Evolutionary conservation across 2,329 filamentous ascomycete species (phyloP).

Genomic region (Pestalotiopsis sp.): DNA sequence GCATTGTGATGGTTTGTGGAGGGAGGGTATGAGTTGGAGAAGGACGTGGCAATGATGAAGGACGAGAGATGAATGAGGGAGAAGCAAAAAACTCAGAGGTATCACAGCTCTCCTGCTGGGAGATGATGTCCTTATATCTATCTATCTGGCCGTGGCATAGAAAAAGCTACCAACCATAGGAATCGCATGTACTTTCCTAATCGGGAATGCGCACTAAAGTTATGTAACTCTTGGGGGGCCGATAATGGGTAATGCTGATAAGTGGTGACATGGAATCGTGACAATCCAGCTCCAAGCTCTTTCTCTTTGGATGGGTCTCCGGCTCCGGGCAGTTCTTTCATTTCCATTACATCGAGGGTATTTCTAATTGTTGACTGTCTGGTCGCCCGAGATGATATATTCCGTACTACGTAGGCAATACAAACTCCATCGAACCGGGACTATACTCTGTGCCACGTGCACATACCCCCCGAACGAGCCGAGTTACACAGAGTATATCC

Average conservation of each 20-base stretch:
- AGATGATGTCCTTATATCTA: neutral
- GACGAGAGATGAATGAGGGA: neutral
- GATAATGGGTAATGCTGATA: neutral
- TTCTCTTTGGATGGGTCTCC: neutral
- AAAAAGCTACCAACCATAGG: neutral
- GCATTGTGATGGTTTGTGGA: conserved; percentile 2
- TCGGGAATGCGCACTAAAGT: neutral
- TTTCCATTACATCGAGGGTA: neutral
- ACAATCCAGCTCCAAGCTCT: neutral
- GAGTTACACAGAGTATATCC: neutral
- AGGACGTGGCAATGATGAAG: neutral
- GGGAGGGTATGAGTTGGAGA: neutral
- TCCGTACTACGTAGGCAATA: neutral
- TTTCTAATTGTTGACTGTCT: neutral
- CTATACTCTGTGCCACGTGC: neutral
- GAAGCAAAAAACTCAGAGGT: neutral
- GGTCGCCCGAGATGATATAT: neutral
- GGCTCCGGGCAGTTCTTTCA: neutral
- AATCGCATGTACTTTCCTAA: neutral
- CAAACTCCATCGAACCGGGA: neutral
- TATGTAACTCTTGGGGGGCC: neutral
- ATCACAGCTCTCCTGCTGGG: neutral
- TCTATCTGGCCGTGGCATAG: neutral
- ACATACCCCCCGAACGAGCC: neutral
- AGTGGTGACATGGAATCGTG: neutral